Evolutionary conservation across 768 basidiomycete species (phyloP), one percentile per base, ranked within the genome.

Genomic region (Kwoniella dendrophila): DNA sequence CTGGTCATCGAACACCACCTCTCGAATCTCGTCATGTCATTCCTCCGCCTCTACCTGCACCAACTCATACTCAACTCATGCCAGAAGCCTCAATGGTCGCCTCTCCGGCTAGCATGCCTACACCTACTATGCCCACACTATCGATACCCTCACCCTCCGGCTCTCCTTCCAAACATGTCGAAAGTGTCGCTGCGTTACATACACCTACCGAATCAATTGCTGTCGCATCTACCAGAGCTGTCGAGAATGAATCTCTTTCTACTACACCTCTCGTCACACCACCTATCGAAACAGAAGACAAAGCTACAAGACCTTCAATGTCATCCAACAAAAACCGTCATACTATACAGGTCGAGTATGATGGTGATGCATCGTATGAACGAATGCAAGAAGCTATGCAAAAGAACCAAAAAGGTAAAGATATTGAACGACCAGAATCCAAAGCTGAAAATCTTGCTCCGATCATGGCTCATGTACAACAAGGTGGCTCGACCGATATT

Each of bases 331-430:
- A 83, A 55, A 87, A 89, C 78, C 83, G 92, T 50, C 93, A 98
- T 79, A 98, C 96, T 10, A 90, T 98, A 48, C 96, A 98, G 78
- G 89, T 98, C 62, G 96, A 99, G 79, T 98, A 97, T 71, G 89
- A 88, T 59, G 87, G 87, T 57, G 84, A 75, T 4, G 69, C 78
- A 4, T 67, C 75, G 14, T 76, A 73, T 56, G 72, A 72, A 50
- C 52, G 56, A 34, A 62, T 71, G 59, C 50, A 71, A 47, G 66
- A 75, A 56, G 64, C 62, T n/a, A 59, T 69, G 50, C 65, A 55
- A 20, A 56, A 57, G 20, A 51, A 59, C 44, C 33, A 33, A 18
- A 55, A 54, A 40, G 51, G 32, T 24, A 24, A 30, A 6, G 53
- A 57, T 20, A 18, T n/a, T 7, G 38, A 29, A 7, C 14, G 50